These are phyloP conservation scores for Gynochthodes officinalis DNA, from an alignment of 257 asterid genomes.

Conservation along the genomic window DNA sequence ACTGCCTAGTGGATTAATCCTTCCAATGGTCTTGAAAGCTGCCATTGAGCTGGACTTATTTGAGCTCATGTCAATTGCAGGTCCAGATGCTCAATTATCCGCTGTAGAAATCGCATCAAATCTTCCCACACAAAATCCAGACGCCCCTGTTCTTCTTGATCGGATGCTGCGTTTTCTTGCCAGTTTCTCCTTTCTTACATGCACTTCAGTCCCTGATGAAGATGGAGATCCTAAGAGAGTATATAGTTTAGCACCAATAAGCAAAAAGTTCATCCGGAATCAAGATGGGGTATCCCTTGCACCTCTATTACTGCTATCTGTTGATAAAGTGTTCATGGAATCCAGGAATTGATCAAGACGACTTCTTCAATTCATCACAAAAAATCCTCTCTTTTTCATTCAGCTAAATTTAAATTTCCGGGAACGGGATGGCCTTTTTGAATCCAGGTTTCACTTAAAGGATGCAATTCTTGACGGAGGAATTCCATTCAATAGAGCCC, in stretches of 20 bases:
- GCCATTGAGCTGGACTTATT: slow-evolving; percentile 23
- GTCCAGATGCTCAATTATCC: slow-evolving; percentile 16
- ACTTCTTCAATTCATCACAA: too few relatives aligned
- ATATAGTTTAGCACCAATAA: slow-evolving; percentile 13
- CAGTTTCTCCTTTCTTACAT: neutral
- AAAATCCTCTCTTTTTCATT: too few relatives aligned
- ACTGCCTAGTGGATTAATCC: slow-evolving; percentile 7
- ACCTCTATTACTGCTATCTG: neutral
- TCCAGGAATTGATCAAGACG: slow-evolving; percentile 23
- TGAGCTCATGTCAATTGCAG: slow-evolving; percentile 21
- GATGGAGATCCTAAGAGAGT: slow-evolving; percentile 6
- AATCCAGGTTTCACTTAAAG: slow-evolving; percentile 33
- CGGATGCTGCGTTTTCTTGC: slow-evolving; percentile 24
- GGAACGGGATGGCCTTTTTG: neutral
- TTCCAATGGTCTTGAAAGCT: slow-evolving; percentile 18
- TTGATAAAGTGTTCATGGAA: slow-evolving; percentile 29
- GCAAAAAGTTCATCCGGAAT: slow-evolving; percentile 8
- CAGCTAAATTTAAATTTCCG: neutral
- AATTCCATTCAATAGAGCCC: slow-evolving; percentile 32
- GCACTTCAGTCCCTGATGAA: slow-evolving; percentile 8
- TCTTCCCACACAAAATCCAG: slow-evolving; percentile 21
- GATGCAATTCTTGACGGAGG: slow-evolving; percentile 50
- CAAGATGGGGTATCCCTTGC: slow-evolving; percentile 16
- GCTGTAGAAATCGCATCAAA: slow-evolving; percentile 15
- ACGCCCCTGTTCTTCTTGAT: slow-evolving; percentile 22